A percentile compares a stretch with the other conserved stretches of the same genome.
phyloP scores from a whole-genome alignment of 1,139 yeast genomes.

The Saccharomyces pastorianus region DNA sequence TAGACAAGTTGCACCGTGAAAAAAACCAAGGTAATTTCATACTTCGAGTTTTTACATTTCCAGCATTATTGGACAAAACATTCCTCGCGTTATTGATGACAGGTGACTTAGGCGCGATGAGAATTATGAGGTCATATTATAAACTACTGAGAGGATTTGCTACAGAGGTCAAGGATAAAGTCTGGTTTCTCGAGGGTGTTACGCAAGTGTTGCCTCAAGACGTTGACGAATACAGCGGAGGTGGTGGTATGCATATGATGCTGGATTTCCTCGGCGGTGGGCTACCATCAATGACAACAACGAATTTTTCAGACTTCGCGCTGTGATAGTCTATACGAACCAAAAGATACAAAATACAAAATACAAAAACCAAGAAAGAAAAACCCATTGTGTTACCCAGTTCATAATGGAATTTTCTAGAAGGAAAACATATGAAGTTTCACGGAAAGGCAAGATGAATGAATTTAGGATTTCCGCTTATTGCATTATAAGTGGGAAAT shows the following conservation, averaged over 20 bases:
- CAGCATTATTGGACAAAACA: conserved; percentile 77
- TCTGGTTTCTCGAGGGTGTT: conserved; percentile 93
- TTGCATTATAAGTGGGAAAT: background rate
- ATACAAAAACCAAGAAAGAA: background rate
- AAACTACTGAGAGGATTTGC: conserved; percentile 73
- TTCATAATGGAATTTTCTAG: conserved; percentile 6
- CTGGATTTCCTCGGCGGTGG: conserved; percentile 77
- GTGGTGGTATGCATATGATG: conserved; percentile 90
- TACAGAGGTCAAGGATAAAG: conserved; percentile 76
- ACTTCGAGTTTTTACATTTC: conserved; percentile 82
- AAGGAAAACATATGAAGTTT: background rate
- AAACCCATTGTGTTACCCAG: background rate
- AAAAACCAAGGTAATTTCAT: conserved; percentile 79
- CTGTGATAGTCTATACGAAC: conserved; percentile 3
- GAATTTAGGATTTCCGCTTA: background rate
- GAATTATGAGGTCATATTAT: conserved; percentile 84
- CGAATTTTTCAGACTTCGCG: conserved; percentile 33
- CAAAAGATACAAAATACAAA: background rate
- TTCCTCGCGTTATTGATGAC: conserved; percentile 69
- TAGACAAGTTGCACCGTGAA: conserved; percentile 77
- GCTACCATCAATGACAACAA: conserved; percentile 48
- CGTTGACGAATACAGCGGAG: conserved; percentile 77
- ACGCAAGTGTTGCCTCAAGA: conserved; percentile 76
- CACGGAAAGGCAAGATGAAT: background rate
- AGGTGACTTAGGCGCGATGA: conserved; percentile 80